Conservation (phyloP, 2,329 filamentous ascomycete species). For the Xylaria sp. region DNA sequence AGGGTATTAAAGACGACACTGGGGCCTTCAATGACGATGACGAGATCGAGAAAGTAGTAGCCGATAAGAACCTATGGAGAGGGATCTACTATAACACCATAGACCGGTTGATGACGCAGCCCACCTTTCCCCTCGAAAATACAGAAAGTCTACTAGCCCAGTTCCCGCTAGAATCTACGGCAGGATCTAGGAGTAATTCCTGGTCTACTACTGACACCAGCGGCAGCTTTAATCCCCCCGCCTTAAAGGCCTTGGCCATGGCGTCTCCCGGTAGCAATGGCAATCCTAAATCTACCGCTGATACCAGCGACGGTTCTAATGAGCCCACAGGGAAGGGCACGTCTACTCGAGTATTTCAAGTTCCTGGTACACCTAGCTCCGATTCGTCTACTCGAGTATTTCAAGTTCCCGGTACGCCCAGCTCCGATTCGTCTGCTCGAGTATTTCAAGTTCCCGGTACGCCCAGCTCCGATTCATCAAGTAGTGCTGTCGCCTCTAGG, state of each 20-base stretch:
- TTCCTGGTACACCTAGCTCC: not conserved
- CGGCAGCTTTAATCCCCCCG: not conserved
- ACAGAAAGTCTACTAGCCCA: not conserved
- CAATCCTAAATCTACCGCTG: not conserved
- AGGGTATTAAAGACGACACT: not conserved
- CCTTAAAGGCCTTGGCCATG: no score
- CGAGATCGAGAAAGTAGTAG: not conserved
- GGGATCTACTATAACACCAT: not conserved
- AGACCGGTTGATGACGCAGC: not conserved
- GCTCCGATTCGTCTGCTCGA: not conserved
- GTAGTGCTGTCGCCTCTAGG: not conserved
- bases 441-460: not conserved
- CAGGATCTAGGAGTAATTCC: no score
- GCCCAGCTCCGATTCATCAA: not conserved
- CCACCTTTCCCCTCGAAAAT: constrained; percentile 4
- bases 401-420: not conserved
- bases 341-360: not conserved
- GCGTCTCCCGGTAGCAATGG: not conserved
- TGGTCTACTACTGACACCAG: not conserved
- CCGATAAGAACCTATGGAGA: not conserved
- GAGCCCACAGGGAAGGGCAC: no score
- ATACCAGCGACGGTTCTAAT: no score
- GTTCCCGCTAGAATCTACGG: not conserved
- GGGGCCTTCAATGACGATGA: not conserved
- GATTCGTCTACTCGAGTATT: not conserved